Evolutionary conservation across 192 early-diverging fungal genomes (phyloP).

Genomic region (Podila epicladia): DNA sequence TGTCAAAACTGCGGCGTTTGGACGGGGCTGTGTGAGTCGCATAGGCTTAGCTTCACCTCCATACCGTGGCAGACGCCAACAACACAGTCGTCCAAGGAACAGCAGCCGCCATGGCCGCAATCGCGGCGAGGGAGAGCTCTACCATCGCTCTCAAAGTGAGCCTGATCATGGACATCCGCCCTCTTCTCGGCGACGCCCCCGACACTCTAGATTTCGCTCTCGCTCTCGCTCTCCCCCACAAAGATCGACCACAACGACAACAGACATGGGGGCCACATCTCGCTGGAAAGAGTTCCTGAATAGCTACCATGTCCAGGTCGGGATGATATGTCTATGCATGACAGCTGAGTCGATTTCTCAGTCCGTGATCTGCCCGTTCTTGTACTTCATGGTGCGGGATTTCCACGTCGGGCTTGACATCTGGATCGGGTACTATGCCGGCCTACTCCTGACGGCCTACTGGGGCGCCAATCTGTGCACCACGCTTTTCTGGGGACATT

Average conservation of each 20-base stretch:
- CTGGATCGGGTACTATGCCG: constrained; percentile 42
- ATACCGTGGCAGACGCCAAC: not conserved
- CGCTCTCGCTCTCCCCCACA: not conserved
- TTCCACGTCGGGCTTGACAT: constrained; percentile 29
- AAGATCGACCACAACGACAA: not conserved
- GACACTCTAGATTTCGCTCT: not conserved
- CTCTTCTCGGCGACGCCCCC: too few species aligned
- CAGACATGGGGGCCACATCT: not conserved
- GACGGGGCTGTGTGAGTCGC: not conserved
- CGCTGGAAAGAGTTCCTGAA: constrained; percentile 1
- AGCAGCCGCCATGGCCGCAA: not conserved
- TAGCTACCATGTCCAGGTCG: constrained; percentile 26
- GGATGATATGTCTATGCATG: constrained; percentile 27
- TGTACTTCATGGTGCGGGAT: constrained; percentile 36
- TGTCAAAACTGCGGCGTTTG: not conserved
- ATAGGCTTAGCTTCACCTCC: not conserved
- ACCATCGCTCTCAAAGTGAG: too few species aligned
- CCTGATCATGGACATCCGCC: too few species aligned
- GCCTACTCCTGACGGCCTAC: constrained; percentile 26
- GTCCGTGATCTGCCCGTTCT: constrained; percentile 25
- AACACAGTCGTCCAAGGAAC: not conserved
- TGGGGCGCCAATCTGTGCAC: constrained; percentile 30
- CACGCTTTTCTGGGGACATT: constrained; percentile 24
- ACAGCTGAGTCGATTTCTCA: constrained; percentile 28
- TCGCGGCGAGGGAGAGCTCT: not conserved